Conservation (phyloP, 345 rosid species). For the Eucalyptus globulus region DNA sequence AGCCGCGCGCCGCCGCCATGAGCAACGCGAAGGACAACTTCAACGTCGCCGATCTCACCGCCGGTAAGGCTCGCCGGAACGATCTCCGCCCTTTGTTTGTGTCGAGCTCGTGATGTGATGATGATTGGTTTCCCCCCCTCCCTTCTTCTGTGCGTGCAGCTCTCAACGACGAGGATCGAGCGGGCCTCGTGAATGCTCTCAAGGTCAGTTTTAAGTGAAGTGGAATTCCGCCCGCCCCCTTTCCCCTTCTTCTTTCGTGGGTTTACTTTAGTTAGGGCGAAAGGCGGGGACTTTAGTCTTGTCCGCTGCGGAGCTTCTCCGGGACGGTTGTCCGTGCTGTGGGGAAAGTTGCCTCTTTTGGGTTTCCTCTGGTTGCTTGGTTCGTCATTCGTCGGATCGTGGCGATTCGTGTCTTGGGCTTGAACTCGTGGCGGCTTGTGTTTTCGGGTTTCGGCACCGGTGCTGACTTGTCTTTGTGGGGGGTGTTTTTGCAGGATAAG, state of each 20-base stretch:
- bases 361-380: background rate
- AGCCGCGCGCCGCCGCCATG: conserved; percentile 21
- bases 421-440: background rate
- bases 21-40: conserved; percentile 52
- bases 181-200: conserved; percentile 68
- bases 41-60: conserved; percentile 59
- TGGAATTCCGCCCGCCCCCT: background rate
- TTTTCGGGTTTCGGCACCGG: background rate
- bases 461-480: background rate
- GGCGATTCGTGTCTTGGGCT: background rate
- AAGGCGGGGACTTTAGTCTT: background rate
- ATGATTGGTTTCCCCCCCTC: background rate
- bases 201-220: conserved; percentile 33
- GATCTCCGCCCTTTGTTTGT: background rate
- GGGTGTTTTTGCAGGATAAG: conserved; percentile 38
- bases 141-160: conserved; percentile 15
- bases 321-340: background rate
- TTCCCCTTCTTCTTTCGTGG: background rate
- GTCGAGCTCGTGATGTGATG: background rate
- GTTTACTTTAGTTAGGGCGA: background rate
- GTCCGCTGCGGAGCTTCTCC: background rate
- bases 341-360: background rate
- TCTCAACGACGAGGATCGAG: conserved; percentile 60
- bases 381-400: background rate
- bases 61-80: conserved; percentile 20